phyloP scores from a whole-genome alignment of 768 basidiomycete species.

The Lanmaoa rubissima region DNA sequence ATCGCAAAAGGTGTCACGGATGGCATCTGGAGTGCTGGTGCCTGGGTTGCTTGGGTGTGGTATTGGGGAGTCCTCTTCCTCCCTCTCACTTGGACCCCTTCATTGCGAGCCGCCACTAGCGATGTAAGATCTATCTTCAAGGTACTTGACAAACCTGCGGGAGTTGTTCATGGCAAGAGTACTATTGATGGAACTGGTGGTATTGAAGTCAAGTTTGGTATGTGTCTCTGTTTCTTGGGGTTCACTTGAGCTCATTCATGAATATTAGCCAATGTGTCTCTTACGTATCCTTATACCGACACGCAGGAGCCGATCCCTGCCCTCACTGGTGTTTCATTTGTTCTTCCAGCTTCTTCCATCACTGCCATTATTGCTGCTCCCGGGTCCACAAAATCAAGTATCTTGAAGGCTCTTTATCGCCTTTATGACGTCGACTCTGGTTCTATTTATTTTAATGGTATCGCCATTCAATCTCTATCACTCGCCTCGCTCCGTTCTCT shows the following conservation, averaged over 20 bases:
- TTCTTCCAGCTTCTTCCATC: constrained; percentile 79
- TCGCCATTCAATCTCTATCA: constrained; percentile 86
- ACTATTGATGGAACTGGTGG: constrained; percentile 67
- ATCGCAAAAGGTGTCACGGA: constrained; percentile 29
- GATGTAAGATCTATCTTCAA: constrained; percentile 78
- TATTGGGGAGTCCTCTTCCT: constrained; percentile 34
- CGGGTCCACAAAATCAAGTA: constrained; percentile 80
- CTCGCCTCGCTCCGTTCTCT: constrained; percentile 74
- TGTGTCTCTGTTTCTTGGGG: constrained; percentile 17
- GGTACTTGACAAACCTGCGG: constrained; percentile 77
- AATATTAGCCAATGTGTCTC: constrained; percentile 70
- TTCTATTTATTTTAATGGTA: constrained; percentile 78
- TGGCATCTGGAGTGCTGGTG: constrained; percentile 28
- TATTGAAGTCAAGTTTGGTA: constrained; percentile 88
- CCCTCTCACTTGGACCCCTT: constrained; percentile 27
- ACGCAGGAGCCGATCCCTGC: constrained; percentile 54
- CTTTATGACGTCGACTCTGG: constrained; percentile 89
- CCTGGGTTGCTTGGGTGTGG: constrained; percentile 31
- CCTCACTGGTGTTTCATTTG: constrained; percentile 80
- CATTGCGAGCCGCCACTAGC: constrained; percentile 74
- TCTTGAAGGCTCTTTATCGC: constrained; percentile 83
- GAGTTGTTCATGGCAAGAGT: constrained; percentile 80
- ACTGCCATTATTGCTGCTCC: constrained; percentile 89
- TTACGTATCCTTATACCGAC: constrained; percentile 67
- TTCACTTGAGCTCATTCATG: not conserved